Base-by-base conservation (phyloP, 2,329 filamentous ascomycete species). In the Phyllosticta citriasiana region DNA sequence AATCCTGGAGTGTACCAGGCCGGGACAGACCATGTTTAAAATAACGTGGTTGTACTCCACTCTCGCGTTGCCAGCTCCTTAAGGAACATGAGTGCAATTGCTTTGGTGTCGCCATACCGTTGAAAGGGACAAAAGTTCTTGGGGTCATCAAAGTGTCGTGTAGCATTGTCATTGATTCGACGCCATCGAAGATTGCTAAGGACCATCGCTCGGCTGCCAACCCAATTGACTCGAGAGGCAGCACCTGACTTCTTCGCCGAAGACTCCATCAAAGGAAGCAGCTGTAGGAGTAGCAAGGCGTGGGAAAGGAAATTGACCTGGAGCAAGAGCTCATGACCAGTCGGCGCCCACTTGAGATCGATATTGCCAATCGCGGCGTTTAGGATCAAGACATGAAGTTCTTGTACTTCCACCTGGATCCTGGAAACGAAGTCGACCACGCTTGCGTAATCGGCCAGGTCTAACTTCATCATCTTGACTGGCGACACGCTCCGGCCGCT, bases 241-340 rank as follows among this genome's bases (percentile, higher is more conserved):
- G 47, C 10, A 9, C 47, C 47, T 5, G n/a, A 19, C 12, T 27
- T 53, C 24, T 22, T 24, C 22, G 55, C 55, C 24, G 57, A 30
- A 9, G 9, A 7, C 12, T 54, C 50, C 12, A 59, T 26, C 16
- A 24, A 19, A 9, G 57, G 57, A 22, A 59, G 51, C 3, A 54
- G 51, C 51, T 59, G 40, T 19, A 59, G 57, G 24, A 59, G 30
- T 26, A 59, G 19, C 50, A 54, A 19, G 2, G 35, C 50, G 26
- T 54, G 54, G 8, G 57, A 54, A 16, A 53, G 30, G 24, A 53
- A 59, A 22, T 59, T 59, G 27, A 59, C 33, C 51, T 59, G 57
- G 26, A 26, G 50, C 40, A 59, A 35, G n/a, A 40, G 8, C 10
- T 58, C 57, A 27, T 58, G 57, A 1, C 57, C 57, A 19, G 35